These are phyloP conservation scores for Nicotiana noctiflora DNA, from an alignment of 257 asterid species.

Conservation along the genomic window DNA sequence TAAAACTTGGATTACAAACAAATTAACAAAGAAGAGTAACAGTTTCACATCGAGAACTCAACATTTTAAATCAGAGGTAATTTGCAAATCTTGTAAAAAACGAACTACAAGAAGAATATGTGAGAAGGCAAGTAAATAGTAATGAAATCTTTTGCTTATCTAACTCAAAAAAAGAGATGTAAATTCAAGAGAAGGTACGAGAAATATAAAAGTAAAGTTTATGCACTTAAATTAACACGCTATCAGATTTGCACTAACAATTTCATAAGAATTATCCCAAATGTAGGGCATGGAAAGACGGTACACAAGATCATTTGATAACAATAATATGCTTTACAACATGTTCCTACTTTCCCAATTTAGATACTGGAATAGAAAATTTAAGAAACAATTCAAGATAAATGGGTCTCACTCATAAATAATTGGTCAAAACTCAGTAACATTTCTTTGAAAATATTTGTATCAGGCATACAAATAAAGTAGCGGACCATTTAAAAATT, in stretches of 20 bases:
- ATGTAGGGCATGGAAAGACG: not conserved
- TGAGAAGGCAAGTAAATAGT: not conserved
- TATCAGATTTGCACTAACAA: not conserved
- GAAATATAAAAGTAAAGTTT: not conserved
- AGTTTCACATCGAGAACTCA: not conserved
- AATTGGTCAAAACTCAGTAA: not conserved
- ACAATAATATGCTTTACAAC: not conserved
- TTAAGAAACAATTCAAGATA: not conserved
- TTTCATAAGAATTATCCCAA: not conserved
- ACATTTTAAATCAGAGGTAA: not conserved
- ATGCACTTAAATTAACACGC: not conserved
- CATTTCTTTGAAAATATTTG: slow-evolving; percentile 7
- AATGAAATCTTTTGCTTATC: too few relatives aligned
- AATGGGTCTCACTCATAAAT: not conserved
- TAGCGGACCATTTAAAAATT: slow-evolving; percentile 5
- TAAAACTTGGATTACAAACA: slow-evolving; percentile 11
- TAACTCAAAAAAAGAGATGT: not conserved
- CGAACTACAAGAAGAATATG: not conserved
- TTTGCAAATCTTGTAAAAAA: not conserved
- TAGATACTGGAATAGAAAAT: not conserved
- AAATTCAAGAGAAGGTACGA: not conserved
- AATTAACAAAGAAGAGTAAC: slow-evolving; percentile 6
- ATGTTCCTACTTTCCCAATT: not conserved
- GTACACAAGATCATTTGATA: not conserved
- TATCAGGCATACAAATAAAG: not conserved